These are phyloP conservation scores for Boletus subparvulus DNA, from an alignment of 768 basidiomycete genomes.

Conservation along the genomic window DNA sequence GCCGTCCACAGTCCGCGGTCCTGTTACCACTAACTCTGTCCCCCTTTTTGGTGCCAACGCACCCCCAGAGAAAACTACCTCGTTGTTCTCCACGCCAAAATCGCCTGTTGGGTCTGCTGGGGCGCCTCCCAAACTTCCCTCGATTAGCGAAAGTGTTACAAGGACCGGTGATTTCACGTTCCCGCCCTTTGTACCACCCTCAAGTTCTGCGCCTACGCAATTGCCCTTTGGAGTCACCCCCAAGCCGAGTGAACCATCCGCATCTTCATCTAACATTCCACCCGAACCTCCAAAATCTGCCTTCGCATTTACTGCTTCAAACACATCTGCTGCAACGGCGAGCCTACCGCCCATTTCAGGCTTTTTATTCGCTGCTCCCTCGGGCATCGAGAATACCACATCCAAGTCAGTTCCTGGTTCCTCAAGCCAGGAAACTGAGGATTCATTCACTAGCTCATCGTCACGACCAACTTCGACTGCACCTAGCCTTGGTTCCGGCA, in stretches of 20 bases:
- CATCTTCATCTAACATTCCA: constrained; percentile 12
- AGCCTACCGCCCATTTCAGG: constrained; percentile 10
- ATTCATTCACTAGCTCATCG: background rate
- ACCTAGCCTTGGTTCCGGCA: constrained; percentile 17
- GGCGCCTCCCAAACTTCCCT: constrained; percentile 6
- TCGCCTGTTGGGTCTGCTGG: constrained; percentile 29
- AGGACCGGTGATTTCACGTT: constrained; percentile 26
- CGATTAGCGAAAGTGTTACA: constrained; percentile 19
- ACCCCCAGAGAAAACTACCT: constrained; percentile 16
- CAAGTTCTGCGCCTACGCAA: constrained; percentile 8
- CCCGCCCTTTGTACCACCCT: constrained; percentile 24
- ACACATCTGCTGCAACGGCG: constrained; percentile 2
- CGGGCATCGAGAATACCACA: constrained; percentile 6
- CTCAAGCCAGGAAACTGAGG: constrained; percentile 13
- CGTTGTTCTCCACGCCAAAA: constrained; percentile 34
- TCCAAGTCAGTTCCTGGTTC: constrained; percentile 5
- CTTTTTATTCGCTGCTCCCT: constrained; percentile 19
- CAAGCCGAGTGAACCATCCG: constrained; percentile 19
- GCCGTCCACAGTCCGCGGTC: background rate
- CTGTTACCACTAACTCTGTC: constrained; percentile 9
- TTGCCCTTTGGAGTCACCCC: constrained; percentile 14
- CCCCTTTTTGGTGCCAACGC: constrained; percentile 12
- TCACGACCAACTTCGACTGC: constrained; percentile 11
- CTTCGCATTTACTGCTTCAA: constrained; percentile 25
- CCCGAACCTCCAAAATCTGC: constrained; percentile 29